A percentile compares a stretch with the other conserved stretches of the same genome.
Evolutionary conservation across 2,329 filamentous ascomycete genomes (phyloP).

Genomic region (Davidsoniella virescens): DNA sequence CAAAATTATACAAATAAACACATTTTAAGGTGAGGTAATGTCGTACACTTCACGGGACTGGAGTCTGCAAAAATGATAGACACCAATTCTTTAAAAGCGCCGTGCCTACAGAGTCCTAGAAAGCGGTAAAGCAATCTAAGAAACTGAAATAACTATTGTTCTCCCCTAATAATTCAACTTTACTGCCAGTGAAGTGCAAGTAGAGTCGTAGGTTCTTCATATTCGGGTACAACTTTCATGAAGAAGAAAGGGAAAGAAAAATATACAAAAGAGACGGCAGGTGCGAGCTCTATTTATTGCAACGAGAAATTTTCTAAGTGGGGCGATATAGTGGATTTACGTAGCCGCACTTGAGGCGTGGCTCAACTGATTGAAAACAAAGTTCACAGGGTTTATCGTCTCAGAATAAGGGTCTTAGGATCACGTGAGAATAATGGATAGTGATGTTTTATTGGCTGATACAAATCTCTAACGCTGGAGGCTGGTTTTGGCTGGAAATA

Average conservation of each 20-base stretch:
- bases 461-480: no score
- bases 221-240: conserved; percentile 39
- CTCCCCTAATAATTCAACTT: conserved; percentile 45
- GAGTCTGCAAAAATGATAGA: conserved; percentile 28
- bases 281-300: conserved; percentile 7
- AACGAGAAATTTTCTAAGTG: not conserved
- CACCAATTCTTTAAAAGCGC: conserved; percentile 49
- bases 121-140: conserved; percentile 13
- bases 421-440: not conserved
- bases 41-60: conserved; percentile 50
- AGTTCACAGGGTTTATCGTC: not conserved
- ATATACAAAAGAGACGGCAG: conserved; percentile 13
- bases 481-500: no score
- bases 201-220: conserved; percentile 38
- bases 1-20: not conserved
- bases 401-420: not conserved
- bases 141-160: conserved; percentile 26
- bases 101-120: conserved; percentile 19
- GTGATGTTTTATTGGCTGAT: no score
- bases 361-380: not conserved
- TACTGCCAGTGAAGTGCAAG: conserved; percentile 25
- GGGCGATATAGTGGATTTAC: not conserved
- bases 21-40: conserved; percentile 21
- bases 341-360: not conserved
- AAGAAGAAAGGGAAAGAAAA: conserved; percentile 22